Conservation (phyloP, 495 filamentous ascomycete species). For the Barbatosphaeria neglecta region DNA sequence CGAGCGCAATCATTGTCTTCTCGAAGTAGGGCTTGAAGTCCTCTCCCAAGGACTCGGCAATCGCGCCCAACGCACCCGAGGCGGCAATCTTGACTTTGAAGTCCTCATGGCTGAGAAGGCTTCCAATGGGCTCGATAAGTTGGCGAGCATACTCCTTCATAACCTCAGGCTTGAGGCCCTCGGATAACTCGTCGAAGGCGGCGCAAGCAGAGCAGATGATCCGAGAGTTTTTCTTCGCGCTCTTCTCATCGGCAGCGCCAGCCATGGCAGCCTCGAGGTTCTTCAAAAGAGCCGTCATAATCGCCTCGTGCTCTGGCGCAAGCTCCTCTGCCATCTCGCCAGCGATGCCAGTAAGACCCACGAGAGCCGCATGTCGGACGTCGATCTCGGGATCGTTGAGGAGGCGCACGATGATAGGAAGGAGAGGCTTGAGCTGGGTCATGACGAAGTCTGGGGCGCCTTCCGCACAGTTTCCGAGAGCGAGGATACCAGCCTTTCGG, state of each 20-base stretch:
- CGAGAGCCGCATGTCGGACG: conserved; percentile 76
- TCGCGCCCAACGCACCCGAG: conserved; percentile 78
- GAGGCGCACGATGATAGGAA: conserved; percentile 75
- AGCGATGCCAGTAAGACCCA: conserved; percentile 75
- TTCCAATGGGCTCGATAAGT: conserved; percentile 71
- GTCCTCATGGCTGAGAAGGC: conserved; percentile 69
- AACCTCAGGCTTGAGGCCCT: conserved; percentile 75
- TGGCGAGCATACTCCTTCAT: conserved; percentile 70
- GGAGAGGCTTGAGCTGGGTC: conserved; percentile 73
- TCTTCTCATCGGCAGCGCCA: conserved; percentile 31
- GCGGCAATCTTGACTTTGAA: conserved; percentile 83
- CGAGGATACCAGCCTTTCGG: conserved; percentile 81
- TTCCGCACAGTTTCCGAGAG: conserved; percentile 88
- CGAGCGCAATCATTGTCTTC: conserved; percentile 73
- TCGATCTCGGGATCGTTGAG: conserved; percentile 70
- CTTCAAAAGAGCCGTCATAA: conserved; percentile 75
- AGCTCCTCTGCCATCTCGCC: conserved; percentile 90
- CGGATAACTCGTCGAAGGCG: conserved; percentile 82
- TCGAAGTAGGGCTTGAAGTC: conserved; percentile 86
- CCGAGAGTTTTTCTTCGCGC: conserved; percentile 60
- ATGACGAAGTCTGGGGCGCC: conserved; percentile 93
- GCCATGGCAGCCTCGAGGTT: conserved; percentile 71
- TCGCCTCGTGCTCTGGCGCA: conserved; percentile 63
- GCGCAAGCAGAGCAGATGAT: conserved; percentile 84
- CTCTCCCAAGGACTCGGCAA: conserved; percentile 70